These are phyloP conservation scores for Zhuliangozyma blackwelliae DNA, from an alignment of 1,139 yeast genomes.

Conservation along the genomic window DNA sequence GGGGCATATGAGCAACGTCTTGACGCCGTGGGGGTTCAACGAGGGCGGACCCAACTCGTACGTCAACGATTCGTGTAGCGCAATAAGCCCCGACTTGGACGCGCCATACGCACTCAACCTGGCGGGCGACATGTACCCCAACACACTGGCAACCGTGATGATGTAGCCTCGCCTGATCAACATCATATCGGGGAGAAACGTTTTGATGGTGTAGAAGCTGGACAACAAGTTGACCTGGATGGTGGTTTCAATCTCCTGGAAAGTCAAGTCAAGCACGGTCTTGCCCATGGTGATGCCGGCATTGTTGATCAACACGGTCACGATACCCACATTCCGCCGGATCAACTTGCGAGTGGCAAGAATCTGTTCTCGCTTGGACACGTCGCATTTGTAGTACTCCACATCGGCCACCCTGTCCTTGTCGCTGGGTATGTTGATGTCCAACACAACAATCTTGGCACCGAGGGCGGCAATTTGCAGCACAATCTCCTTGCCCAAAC, in stretches of 20 bases:
- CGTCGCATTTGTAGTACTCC: constrained; percentile 63
- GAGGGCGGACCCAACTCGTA: constrained; percentile 62
- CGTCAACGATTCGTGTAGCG: constrained; percentile 77
- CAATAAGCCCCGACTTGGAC: constrained; percentile 79
- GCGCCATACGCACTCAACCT: constrained; percentile 82
- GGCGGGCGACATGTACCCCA: constrained; percentile 85
- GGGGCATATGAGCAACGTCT: constrained; percentile 75
- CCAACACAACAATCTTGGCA: constrained; percentile 60
- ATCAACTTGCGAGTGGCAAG: constrained; percentile 33
- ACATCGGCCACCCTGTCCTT: constrained; percentile 36
- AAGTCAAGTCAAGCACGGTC: constrained; percentile 47
- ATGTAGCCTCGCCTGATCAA: constrained; percentile 64
- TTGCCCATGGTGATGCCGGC: constrained; percentile 73
- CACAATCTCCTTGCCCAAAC: constrained; percentile 70
- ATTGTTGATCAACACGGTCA: constrained; percentile 71
- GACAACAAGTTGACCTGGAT: constrained; percentile 66
- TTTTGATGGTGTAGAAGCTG: constrained; percentile 63
- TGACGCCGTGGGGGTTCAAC: constrained; percentile 48
- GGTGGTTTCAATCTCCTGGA: constrained; percentile 56
- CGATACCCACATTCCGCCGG: constrained; percentile 47
- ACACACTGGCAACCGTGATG: constrained; percentile 74
- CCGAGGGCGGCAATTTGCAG: constrained; percentile 33
- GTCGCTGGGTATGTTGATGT: constrained; percentile 42
- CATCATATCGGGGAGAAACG: constrained; percentile 72
- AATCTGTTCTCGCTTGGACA: constrained; percentile 48